Evolutionary conservation across 441 rosid genomes (phyloP), one percentile per base, ranked within the genome.

Genomic region (Geranium incanum): DNA sequence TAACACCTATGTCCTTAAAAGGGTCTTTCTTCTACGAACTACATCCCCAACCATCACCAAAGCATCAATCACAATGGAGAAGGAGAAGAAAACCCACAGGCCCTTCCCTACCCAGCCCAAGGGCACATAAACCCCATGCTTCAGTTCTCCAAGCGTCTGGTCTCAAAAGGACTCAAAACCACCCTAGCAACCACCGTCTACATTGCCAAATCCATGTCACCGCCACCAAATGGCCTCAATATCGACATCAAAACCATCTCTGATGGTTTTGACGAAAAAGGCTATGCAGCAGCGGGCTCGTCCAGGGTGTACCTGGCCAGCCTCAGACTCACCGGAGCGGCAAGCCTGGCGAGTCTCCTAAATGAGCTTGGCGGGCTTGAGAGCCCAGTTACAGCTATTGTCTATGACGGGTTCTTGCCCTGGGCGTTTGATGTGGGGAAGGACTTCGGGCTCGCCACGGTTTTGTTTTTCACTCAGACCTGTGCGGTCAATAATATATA

Each of bases 181-280:
- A 60, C 66, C 21, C 66, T 60, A 18, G 66, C 12, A 60, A 60
- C 66, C 66, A 60, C 66, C 23, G 7, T 60, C 66, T 60, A 18
- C 23, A 60, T 60, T 7, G 28, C 66, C 13, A 60, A 18, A 18
- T 60, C 66, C 66, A 60, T 60, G 48, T 11, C 23, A 9, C 9
- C 36, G 12, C 9, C 66, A 60, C 60, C 60, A 52, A 52, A 18
- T 18, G 15, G 5, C 36, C 19, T 9, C 66, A 18, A 6, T 33
- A 60, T 60, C 7, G 66, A 18, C 11, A 3, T 60, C 23, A 6
- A 60, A 18, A 60, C 66, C 66, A 16, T 60, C 36, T 60, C 66
- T 19, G 66, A 60, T 11, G 66, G 66, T 13, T 60, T 18, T 6
- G 66, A 60, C 66, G 4, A 6, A 9, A 6, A 4, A 9, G 36